Conservation (phyloP, 2,329 filamentous ascomycete genomes). For the Talaromyces sp. region DNA sequence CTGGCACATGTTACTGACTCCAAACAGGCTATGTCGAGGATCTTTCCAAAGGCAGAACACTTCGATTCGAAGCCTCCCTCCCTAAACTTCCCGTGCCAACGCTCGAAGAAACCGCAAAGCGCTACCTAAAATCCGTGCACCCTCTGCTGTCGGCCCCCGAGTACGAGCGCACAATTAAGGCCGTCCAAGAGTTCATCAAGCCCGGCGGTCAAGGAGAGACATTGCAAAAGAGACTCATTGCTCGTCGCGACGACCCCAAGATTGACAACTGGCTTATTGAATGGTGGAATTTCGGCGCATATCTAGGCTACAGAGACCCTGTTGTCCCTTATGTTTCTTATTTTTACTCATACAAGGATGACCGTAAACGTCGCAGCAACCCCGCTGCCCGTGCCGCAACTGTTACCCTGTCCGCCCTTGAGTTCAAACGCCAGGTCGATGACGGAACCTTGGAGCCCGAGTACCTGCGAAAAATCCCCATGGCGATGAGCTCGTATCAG, state of each 20-base stretch:
- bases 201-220: conserved; percentile 79
- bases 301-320: conserved; percentile 88
- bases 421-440: conserved; percentile 94
- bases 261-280: conserved; percentile 92
- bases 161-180: conserved; percentile 65
- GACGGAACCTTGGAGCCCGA: conserved; percentile 81
- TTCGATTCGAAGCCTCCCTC: conserved; percentile 64
- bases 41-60: conserved; percentile 59
- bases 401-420: conserved; percentile 76
- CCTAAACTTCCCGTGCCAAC: conserved; percentile 61
- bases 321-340: conserved; percentile 98
- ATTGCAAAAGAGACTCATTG: conserved; percentile 83
- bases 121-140: conserved; percentile 65
- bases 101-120: conserved; percentile 61
- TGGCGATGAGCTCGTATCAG: conserved; percentile 97
- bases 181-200: conserved; percentile 81
- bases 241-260: conserved; percentile 72
- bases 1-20: not conserved
- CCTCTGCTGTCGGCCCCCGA: conserved; percentile 58
- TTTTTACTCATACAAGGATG: conserved; percentile 98
- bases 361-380: conserved; percentile 79
- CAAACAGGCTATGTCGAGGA: conserved; percentile 62
- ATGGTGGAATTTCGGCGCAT: conserved; percentile 97
- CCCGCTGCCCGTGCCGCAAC: conserved; percentile 91
- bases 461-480: conserved; percentile 96